Base-by-base conservation (phyloP, 1,284 basidiomycete species). In the Boletus hoseneyae region DNA sequence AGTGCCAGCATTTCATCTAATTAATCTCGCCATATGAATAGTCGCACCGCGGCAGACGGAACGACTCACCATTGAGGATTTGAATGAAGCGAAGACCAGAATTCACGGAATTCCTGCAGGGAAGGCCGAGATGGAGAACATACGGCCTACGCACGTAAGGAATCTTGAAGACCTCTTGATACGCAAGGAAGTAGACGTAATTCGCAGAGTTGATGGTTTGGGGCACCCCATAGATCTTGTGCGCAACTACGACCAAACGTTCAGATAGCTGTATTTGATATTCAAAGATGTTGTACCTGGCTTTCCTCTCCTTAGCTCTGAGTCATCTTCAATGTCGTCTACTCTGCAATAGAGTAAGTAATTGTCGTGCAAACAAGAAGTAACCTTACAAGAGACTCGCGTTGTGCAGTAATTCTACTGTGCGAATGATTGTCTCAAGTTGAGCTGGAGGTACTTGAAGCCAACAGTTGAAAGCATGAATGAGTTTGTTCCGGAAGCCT, bases 401-500 rank as follows among this genome's bases (percentile, higher is more conserved):
- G 46, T 87, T 93, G 64, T 99, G 96, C 36, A 99, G 77, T 84
- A 95, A 93, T 56, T 85, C 84, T 35, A 97, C 87, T 19, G 97
- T 80, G 48, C 77, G 77, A 18, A 84, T 77, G 56, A 99, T 93
- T 32, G 86, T 72, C 18, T 73, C 71, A 4, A 97, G 78, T 63
- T 89, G 87, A 18, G 80, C 76, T 21, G 74, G 60, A 0, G 90
- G 87, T 0, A 98, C 93, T 11, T 84, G 69, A 12, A 99, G 78
- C 96, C 96, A 99, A 1, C 75, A 57, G 61, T 98, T 94, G 77
- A 99, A 97, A 0, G 96, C 94, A 42, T 87, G 87, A 50, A 97
- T 93, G 64, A 99, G 80, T 56, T 87, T 82, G 1, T 83, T 78
- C 11, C 96, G 85, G 52, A 99, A 87, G 56, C 97, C 94, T 70